These are phyloP conservation scores for Haplographium delicatum DNA, from an alignment of 495 filamentous ascomycete genomes.

Conservation along the genomic window DNA sequence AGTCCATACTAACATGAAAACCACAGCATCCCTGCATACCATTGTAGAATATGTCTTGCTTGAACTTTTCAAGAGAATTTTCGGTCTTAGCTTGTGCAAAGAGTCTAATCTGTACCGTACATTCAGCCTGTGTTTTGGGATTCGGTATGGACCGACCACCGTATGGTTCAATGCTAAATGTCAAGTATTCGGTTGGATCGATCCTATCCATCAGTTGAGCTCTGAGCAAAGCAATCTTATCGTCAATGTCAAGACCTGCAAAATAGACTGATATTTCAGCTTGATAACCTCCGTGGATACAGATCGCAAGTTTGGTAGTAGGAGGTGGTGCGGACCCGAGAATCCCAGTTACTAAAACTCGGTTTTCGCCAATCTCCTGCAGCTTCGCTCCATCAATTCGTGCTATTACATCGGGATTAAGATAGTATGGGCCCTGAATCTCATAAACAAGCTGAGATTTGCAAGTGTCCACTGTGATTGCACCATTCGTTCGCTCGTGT, in stretches of 20 bases:
- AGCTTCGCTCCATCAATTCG: slow-evolving; percentile 40
- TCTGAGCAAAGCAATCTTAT: slow-evolving; percentile 27
- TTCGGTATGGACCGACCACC: slow-evolving; percentile 16
- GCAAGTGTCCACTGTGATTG: slow-evolving; percentile 44
- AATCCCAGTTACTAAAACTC: slow-evolving; percentile 29
- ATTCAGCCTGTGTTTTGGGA: slow-evolving; percentile 20
- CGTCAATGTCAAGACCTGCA: slow-evolving; percentile 11
- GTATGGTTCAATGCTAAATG: slow-evolving; percentile 17
- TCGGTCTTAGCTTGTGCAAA: slow-evolving; percentile 22
- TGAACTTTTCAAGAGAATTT: slow-evolving; percentile 12
- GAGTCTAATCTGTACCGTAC: slow-evolving; percentile 25
- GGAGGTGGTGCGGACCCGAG: slow-evolving; percentile 31
- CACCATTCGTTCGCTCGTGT: slow-evolving; percentile 5
- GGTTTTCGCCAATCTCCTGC: slow-evolving; percentile 36
- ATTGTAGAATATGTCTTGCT: slow-evolving; percentile 10
- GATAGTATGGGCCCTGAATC: slow-evolving; percentile 54
- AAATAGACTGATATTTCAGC: slow-evolving; percentile 26
- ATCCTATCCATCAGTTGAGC: neutral
- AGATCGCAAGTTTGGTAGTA: slow-evolving; percentile 50
- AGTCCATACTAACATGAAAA: slow-evolving; percentile 24
- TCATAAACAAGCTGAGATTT: slow-evolving; percentile 54
- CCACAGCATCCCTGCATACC: slow-evolving; percentile 21
- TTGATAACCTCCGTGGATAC: slow-evolving; percentile 43
- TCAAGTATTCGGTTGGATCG: slow-evolving; percentile 3
- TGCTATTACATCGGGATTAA: slow-evolving; percentile 53